phyloP scores from a whole-genome alignment of 1,139 yeast genomes.

The Zhuliangozyma blackwelliae region DNA sequence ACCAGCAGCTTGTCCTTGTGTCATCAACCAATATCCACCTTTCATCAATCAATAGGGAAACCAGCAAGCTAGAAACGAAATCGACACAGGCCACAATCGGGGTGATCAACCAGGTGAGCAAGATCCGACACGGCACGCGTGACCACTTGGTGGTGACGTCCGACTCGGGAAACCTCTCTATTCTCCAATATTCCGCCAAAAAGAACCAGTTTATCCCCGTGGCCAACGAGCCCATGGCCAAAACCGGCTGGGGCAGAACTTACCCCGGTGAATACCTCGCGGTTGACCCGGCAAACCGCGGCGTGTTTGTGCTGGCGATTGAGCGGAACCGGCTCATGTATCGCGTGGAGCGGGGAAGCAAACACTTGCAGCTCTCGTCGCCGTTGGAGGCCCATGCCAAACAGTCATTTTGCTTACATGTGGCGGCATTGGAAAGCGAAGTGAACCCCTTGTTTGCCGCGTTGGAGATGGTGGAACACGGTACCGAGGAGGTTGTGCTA shows the following conservation, averaged over 20 bases:
- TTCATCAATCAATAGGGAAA: conserved; percentile 49
- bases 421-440: conserved; percentile 67
- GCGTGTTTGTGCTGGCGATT: conserved; percentile 64
- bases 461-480: conserved; percentile 57
- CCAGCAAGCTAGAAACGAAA: conserved; percentile 50
- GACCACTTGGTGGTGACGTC: conserved; percentile 69
- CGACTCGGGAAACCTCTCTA: conserved; percentile 72
- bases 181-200: conserved; percentile 47
- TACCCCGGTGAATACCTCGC: conserved; percentile 77
- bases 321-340: conserved; percentile 72
- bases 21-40: conserved; percentile 48
- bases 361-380: conserved; percentile 32
- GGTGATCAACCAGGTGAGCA: conserved; percentile 49
- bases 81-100: conserved; percentile 53
- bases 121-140: conserved; percentile 32
- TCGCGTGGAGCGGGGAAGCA: conserved; percentile 25
- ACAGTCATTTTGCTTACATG: conserved; percentile 47
- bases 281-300: conserved; percentile 70
- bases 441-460: conserved; percentile 84
- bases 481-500: conserved; percentile 24
- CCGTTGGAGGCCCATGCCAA: conserved; percentile 68
- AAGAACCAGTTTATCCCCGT: conserved; percentile 42
- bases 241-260: conserved; percentile 70
- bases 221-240: conserved; percentile 65
- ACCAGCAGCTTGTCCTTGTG: conserved; percentile 65